Evolutionary conservation across 306 rosid genomes (phyloP).

Genomic region (Pueraria montana): DNA sequence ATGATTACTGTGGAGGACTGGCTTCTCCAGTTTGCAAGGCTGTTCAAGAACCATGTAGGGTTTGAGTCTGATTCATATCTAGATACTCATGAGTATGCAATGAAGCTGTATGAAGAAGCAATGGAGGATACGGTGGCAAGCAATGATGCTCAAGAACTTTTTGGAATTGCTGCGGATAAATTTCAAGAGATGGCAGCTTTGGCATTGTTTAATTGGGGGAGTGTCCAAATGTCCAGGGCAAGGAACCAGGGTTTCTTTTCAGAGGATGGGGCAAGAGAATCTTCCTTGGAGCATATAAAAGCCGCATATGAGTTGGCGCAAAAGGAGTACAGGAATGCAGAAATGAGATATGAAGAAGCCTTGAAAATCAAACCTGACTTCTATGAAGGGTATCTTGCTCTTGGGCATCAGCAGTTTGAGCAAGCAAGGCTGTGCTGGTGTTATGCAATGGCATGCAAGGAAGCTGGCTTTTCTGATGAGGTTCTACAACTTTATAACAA

Average conservation of each 20-base stretch:
- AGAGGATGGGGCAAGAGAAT: constrained; percentile 69
- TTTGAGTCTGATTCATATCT: constrained; percentile 35
- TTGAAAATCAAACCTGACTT: constrained; percentile 79
- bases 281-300: constrained; percentile 63
- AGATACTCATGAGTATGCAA: constrained; percentile 21
- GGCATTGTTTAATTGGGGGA: constrained; percentile 33
- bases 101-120: constrained; percentile 25
- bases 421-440: constrained; percentile 90
- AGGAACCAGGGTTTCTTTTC: constrained; percentile 55
- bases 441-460: constrained; percentile 67
- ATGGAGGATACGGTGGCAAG: background rate
- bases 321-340: constrained; percentile 36
- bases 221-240: constrained; percentile 34
- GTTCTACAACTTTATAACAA: constrained; percentile 81
- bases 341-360: constrained; percentile 78
- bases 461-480: constrained; percentile 66
- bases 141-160: constrained; percentile 30
- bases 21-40: constrained; percentile 37
- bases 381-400: constrained; percentile 88
- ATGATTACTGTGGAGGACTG: constrained; percentile 34
- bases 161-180: constrained; percentile 22
- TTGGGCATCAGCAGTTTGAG: constrained; percentile 88
- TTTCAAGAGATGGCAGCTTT: constrained; percentile 32
- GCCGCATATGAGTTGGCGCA: constrained; percentile 47
- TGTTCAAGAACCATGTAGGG: constrained; percentile 40